Evolutionary conservation across 2,329 filamentous ascomycete species (phyloP), one percentile per base, ranked within the genome.

Genomic region (Arthrobotrys pseudoclavata): DNA sequence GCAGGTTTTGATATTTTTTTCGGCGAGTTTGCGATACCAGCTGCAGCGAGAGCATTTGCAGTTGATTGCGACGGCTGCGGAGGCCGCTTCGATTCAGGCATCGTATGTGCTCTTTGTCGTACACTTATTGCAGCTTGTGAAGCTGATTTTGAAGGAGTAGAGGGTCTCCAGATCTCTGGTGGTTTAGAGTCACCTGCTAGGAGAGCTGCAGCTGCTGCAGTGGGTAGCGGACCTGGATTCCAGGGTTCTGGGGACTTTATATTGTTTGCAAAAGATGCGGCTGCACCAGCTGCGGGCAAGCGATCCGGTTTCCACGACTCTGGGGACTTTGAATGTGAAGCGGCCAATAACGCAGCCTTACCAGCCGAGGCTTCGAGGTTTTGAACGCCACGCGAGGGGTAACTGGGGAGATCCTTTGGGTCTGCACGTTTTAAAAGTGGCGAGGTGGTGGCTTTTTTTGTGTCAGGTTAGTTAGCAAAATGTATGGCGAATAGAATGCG

Each of bases 331-430:
- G 68, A 64, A 5, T 63, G 57, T 0, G 71, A 69, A 15, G 67
- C 52, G 7, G 75, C 75, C n/a, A 79, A 64, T 15, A 47, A 29
- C 1, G 75, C 75, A 22, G 75, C 75, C 31, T 47, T 69, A 1
- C 75, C 63, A 66, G 75, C 75, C 20, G 75, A 78, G 22, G 68
- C 20, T 34, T 71, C 63, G 40, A 69, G 63, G 55, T 69, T 68
- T 45, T 60, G 48, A 26, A 79, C 26, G 13, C 75, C 75, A 31
- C 53, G 75, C n/a, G 75, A 69, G 13, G 75, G 75, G 18, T 69
- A 74, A 18, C 75, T 79, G n/a, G 75, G 75, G 5, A 74, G 69
- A 50, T 79, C 57, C 20, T 69, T 72, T 9, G 69, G 75, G 22
- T 74, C 47, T 10, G 69, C 75, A 61, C 75, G 66, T 62, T 69